phyloP scores from a whole-genome alignment of 257 asterid genomes.

The Euphrasia confusa region DNA sequence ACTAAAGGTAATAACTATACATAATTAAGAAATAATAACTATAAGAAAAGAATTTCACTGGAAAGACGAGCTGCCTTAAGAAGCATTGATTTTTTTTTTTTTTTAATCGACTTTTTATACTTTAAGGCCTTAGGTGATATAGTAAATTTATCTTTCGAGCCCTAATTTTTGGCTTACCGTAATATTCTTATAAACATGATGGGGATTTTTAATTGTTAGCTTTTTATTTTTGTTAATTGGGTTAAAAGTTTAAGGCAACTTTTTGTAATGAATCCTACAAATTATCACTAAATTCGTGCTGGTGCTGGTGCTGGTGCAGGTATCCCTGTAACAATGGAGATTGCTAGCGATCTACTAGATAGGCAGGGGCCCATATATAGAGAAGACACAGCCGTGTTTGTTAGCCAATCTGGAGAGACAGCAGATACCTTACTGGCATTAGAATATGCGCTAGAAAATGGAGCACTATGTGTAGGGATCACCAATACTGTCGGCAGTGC shows the following conservation, averaged over 20 bases:
- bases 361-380: slow-evolving; percentile 96
- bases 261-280: background rate
- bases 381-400: slow-evolving; percentile 91
- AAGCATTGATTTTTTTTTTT: too few species aligned
- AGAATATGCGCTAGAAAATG: slow-evolving; percentile 90
- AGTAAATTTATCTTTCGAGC: too few species aligned
- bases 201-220: background rate
- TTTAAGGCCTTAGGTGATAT: too few species aligned
- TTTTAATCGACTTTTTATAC: too few species aligned
- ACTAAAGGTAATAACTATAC: too few species aligned
- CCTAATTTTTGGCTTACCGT: background rate
- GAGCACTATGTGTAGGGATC: slow-evolving; percentile 95
- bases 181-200: background rate
- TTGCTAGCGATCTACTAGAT: slow-evolving; percentile 95
- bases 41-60: too few species aligned
- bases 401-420: slow-evolving; percentile 99
- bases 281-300: slow-evolving; percentile 16
- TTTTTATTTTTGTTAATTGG: too few species aligned
- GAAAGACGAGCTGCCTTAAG: too few species aligned
- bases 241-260: background rate
- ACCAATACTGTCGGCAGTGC: slow-evolving; percentile 99
- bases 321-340: slow-evolving; percentile 92
- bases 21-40: too few species aligned
- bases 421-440: slow-evolving; percentile 93
- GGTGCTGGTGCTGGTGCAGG: slow-evolving; percentile 40